Conservation (phyloP, 495 filamentous ascomycete genomes). For the Xanthoparmelia taractica region DNA sequence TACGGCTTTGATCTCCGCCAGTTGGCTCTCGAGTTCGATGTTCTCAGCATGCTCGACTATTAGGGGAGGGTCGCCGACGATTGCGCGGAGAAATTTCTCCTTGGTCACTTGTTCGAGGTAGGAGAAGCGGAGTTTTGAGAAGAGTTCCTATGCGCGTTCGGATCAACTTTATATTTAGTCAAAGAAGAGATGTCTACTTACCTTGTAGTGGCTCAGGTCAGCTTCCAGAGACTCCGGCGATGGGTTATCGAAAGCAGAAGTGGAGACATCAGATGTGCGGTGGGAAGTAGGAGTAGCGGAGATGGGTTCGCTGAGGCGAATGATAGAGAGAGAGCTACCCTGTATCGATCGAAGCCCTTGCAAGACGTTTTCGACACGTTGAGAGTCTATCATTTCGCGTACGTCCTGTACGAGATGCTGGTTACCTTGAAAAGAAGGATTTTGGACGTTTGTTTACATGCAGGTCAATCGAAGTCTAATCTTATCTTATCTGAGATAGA, state of each 20-base stretch:
- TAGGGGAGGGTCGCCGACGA: conserved; percentile 81
- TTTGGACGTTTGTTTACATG: too few species aligned
- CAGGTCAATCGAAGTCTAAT: background rate
- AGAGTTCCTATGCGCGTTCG: conserved; percentile 58
- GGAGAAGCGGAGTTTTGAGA: conserved; percentile 91
- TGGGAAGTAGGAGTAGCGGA: conserved; percentile 42
- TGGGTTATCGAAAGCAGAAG: conserved; percentile 53
- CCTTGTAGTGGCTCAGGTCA: conserved; percentile 81
- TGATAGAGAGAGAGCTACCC: conserved; percentile 52
- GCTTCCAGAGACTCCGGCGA: conserved; percentile 72
- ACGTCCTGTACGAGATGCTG: background rate
- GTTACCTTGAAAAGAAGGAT: too few species aligned
- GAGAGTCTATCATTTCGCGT: conserved; percentile 4
- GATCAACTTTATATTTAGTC: background rate
- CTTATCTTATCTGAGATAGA: conserved; percentile 11
- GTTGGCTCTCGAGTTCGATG: conserved; percentile 62
- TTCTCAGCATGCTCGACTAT: conserved; percentile 79
- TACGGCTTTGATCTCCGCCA: conserved; percentile 62
- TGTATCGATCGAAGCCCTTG: conserved; percentile 27
- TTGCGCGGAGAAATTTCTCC: conserved; percentile 93
- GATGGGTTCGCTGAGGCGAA: conserved; percentile 69
- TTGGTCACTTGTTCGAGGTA: conserved; percentile 79
- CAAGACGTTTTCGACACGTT: conserved; percentile 17
- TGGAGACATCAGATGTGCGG: conserved; percentile 64
- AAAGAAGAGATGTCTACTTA: conserved; percentile 22